phyloP scores from a whole-genome alignment of 192 early-diverging fungal species.

The Phycomyces blakesleeanus region DNA sequence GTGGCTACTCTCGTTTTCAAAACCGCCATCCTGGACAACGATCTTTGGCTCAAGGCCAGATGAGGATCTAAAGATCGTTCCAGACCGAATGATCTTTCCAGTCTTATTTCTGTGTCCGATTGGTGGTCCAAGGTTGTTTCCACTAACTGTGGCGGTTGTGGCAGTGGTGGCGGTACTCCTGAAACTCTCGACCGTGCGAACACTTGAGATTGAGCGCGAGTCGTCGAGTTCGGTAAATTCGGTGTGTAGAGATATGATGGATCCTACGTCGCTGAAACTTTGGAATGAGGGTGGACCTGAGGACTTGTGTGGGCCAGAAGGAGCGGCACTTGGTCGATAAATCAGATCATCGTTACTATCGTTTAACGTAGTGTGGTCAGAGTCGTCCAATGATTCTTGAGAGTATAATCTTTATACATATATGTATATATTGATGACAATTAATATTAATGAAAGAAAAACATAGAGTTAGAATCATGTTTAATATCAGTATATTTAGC shows the following conservation, averaged over 20 bases:
- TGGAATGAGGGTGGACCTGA: constrained; percentile 6
- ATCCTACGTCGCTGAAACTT: constrained; percentile 16
- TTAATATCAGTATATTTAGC: no score
- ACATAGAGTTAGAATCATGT: no score
- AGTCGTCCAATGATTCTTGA: background rate
- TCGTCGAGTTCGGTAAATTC: constrained; percentile 25
- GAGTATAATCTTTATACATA: background rate
- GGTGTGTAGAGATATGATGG: constrained; percentile 18
- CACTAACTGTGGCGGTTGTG: background rate
- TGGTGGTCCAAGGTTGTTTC: constrained; percentile 1
- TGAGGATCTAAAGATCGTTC: constrained; percentile 6
- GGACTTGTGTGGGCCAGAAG: background rate
- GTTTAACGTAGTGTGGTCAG: background rate
- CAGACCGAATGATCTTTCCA: constrained; percentile 5
- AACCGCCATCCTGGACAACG: background rate
- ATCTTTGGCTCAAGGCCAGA: constrained; percentile 4
- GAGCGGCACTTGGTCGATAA: constrained; percentile 16
- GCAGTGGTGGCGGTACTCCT: background rate
- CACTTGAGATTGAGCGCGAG: constrained; percentile 15
- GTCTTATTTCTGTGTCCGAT: background rate
- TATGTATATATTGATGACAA: no score
- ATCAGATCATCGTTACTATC: constrained; percentile 14
- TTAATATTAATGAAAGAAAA: no score
- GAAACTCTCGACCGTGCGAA: constrained; percentile 14
- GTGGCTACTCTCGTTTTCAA: constrained; percentile 1